Percentiles rank a stretch among this genome's conserved stretches.
Evolutionary conservation across 371 early-diverging fungal genomes (phyloP).

Genomic region (Lichtheimia hyalospora): DNA sequence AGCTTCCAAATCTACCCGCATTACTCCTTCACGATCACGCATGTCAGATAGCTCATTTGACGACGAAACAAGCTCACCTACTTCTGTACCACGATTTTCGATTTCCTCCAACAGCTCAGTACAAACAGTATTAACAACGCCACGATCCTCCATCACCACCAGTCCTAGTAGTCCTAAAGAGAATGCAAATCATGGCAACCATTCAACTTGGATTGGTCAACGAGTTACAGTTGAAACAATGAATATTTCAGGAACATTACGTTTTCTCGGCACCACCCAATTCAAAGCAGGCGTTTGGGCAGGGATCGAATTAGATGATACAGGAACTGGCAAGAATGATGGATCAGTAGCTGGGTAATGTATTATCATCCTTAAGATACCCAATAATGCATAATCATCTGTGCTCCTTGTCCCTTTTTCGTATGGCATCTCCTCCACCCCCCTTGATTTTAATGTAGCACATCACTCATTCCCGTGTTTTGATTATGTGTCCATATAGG

Average conservation of each 20-base stretch:
- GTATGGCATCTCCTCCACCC: neutral
- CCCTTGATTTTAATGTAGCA: conserved; percentile 3
- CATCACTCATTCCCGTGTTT: neutral
- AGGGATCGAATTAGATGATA: conserved; percentile 68
- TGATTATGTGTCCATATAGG: conserved; percentile 6
- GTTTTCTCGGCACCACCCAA: conserved; percentile 67
- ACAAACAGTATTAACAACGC: conserved; percentile 16
- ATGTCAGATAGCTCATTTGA: conserved; percentile 8
- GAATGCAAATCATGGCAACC: no score
- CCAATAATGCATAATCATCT: conserved; percentile 1
- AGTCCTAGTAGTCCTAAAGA: neutral
- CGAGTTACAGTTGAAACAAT: conserved; percentile 61
- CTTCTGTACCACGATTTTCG: conserved; percentile 17
- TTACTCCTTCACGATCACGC: conserved; percentile 6
- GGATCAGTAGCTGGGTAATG: conserved; percentile 63
- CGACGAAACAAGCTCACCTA: conserved; percentile 13
- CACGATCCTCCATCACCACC: conserved; percentile 14
- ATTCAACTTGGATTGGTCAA: conserved; percentile 40
- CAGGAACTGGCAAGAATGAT: conserved; percentile 74
- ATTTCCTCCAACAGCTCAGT: conserved; percentile 17
- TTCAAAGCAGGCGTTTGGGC: conserved; percentile 78
- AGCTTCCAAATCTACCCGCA: conserved; percentile 9
- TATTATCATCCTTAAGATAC: conserved; percentile 1
- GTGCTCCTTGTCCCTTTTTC: neutral
- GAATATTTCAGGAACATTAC: conserved; percentile 60